A percentile compares a stretch with the other conserved stretches of the same genome.
Evolutionary conservation across 768 basidiomycete species (phyloP).

Genomic region (Pisolithus sp.): DNA sequence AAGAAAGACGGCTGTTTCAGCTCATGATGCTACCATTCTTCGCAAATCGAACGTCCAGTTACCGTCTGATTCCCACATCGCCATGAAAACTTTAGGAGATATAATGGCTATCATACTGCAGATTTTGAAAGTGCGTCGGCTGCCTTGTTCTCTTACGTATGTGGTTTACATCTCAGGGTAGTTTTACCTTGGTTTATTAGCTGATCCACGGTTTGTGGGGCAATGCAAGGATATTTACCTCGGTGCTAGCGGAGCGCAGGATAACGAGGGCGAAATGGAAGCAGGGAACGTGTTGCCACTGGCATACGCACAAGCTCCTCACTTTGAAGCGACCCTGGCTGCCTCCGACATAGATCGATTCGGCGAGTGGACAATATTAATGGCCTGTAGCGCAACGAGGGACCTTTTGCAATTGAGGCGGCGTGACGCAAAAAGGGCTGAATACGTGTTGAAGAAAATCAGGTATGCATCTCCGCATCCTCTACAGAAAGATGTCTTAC

Average conservation of each 20-base stretch:
- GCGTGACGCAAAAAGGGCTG: not conserved
- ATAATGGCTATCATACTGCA: slow-evolving; percentile 20
- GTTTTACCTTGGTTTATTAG: slow-evolving; percentile 8
- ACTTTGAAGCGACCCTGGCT: not conserved
- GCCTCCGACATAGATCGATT: not conserved
- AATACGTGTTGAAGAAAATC: not conserved
- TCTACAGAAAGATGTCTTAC: not conserved
- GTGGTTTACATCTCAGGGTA: not conserved
- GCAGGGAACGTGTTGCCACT: not conserved
- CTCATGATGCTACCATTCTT: slow-evolving; percentile 22
- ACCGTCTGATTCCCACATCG: slow-evolving; percentile 16
- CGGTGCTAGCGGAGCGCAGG: not conserved
- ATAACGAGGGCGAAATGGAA: not conserved
- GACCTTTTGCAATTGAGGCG: not conserved
- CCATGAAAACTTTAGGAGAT: not conserved
- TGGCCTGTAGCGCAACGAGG: not conserved
- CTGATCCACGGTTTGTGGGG: not conserved
- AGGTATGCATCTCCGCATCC: not conserved
- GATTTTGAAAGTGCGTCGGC: slow-evolving; percentile 15
- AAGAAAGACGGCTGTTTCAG: slow-evolving; percentile 3
- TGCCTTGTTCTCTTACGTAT: too few species aligned
- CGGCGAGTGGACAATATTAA: not conserved
- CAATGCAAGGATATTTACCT: not conserved
- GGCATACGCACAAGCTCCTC: not conserved
- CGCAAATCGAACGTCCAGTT: slow-evolving; percentile 16